Conservation (phyloP, 2,329 filamentous ascomycete genomes). For the Fusarium foetens region DNA sequence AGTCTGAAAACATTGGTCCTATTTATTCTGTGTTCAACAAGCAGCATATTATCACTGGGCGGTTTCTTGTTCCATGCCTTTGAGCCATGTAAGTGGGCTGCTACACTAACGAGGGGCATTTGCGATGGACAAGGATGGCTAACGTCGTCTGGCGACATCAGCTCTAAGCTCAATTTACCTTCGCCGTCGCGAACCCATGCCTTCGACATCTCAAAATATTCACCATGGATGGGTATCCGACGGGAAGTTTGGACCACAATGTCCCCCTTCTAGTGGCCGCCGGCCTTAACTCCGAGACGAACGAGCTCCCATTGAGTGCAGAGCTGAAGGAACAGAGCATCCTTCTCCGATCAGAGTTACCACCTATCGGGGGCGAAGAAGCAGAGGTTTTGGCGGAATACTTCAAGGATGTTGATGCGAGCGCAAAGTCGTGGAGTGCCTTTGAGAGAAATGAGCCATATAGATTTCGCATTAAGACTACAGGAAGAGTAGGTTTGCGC, state of each 20-base stretch:
- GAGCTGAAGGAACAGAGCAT: conserved; percentile 68
- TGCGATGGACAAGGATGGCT: conserved; percentile 38
- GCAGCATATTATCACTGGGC: too few species aligned
- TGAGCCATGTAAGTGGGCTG: conserved; percentile 41
- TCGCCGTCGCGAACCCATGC: conserved; percentile 38
- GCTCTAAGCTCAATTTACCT: conserved; percentile 36
- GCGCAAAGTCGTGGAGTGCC: conserved; percentile 72
- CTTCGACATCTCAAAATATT: conserved; percentile 29
- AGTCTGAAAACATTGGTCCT: not conserved
- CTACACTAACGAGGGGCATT: conserved; percentile 43
- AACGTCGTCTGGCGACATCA: conserved; percentile 34
- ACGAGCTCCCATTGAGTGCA: conserved; percentile 57
- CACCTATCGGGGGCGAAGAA: conserved; percentile 71
- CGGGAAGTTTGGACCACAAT: conserved; percentile 85
- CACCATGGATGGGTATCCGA: conserved; percentile 81
- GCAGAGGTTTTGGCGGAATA: conserved; percentile 73
- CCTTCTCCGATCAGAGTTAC: conserved; percentile 76
- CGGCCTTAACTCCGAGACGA: conserved; percentile 66
- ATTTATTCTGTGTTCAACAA: not conserved
- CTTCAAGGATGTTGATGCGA: conserved; percentile 73
- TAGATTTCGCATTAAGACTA: conserved; percentile 75
- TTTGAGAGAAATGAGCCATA: conserved; percentile 62
- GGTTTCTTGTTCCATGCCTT: not conserved
- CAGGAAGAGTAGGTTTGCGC: conserved; percentile 77
- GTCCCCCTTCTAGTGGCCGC: conserved; percentile 85